Base-by-base conservation (phyloP, 2,329 filamentous ascomycete species). In the Capronia americana region DNA sequence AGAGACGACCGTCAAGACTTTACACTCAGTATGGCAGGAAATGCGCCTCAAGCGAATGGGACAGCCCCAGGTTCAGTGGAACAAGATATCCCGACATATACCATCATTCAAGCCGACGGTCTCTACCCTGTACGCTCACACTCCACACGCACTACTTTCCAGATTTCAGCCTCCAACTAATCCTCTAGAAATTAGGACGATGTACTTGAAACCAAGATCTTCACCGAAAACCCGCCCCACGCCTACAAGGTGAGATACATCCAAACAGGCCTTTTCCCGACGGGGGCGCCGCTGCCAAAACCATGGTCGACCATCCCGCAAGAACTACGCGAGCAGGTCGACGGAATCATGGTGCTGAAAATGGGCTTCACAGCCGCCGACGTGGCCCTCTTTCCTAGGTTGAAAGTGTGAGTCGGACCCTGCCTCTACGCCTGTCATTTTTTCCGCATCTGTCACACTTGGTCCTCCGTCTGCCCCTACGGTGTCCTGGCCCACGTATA, bases 21-120 rank as follows among this genome's bases (percentile, higher is more conserved):
- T 12, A 4, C 7, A n/a, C 5, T 20, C 14, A 7, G 14, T 4
- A 53, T 53, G 58, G 58, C 58, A n/a, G 28, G 7, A 20, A 53
- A 6, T n/a, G 10, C 30, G n/a, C 30, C 58, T 44, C 46, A 51
- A 14, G 28, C 51, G 4, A 41, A 53, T 14, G 46, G 58, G 28
- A n/a, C 30, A 11, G 46, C 46, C 46, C 28, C 17, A 14, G 30
- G 3, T 23, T 5, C 5, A 34, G 41, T 5, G 12, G 44, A 28
- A 12, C 57, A 23, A 51, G 59, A 48, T 32, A 38, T 56, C 24
- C 66, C 59, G 17, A 68, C 65, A 38, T 72, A 66, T 58, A 70
- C 66, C 28, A 70, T 72, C 55, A 66, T 72, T 12, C 70, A 72
- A 51, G 70, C 70, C 14, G 70, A 72, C 41, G 70, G 70, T 20